These are phyloP conservation scores for Earliella scabrosa DNA, from an alignment of 1,284 basidiomycete species.

Conservation along the genomic window DNA sequence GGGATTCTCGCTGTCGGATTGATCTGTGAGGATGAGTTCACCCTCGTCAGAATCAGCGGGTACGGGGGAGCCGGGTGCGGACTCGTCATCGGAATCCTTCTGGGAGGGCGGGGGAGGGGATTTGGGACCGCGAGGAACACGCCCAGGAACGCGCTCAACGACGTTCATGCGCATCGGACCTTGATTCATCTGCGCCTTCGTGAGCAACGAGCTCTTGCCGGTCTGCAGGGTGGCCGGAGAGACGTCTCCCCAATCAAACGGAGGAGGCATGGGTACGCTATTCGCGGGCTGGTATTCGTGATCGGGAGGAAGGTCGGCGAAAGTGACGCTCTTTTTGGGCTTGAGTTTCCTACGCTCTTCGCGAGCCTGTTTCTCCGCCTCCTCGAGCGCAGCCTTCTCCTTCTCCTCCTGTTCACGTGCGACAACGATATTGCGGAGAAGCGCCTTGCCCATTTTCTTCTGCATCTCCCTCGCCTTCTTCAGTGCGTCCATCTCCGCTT, in stretches of 20 bases:
- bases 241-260: conserved; percentile 58
- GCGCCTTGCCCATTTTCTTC: conserved; percentile 76
- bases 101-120: conserved; percentile 26
- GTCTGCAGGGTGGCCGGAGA: conserved; percentile 49
- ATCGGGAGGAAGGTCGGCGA: conserved; percentile 49
- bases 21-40: conserved; percentile 33
- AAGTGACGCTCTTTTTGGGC: conserved; percentile 67
- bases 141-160: conserved; percentile 59
- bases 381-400: conserved; percentile 35
- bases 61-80: conserved; percentile 37
- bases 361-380: conserved; percentile 31
- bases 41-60: conserved; percentile 56
- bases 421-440: conserved; percentile 52
- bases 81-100: conserved; percentile 56
- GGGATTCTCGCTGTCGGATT: conserved; percentile 23
- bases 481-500: conserved; percentile 54
- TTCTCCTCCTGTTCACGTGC: conserved; percentile 45
- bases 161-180: conserved; percentile 70
- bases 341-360: conserved; percentile 30
- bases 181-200: conserved; percentile 41
- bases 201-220: conserved; percentile 43
- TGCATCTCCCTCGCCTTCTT: conserved; percentile 64
- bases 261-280: conserved; percentile 19
- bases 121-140: conserved; percentile 26
- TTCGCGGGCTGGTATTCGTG: conserved; percentile 25